These are phyloP conservation scores for Taphrina communis DNA, from an alignment of 1,139 yeast species.

Conservation along the genomic window DNA sequence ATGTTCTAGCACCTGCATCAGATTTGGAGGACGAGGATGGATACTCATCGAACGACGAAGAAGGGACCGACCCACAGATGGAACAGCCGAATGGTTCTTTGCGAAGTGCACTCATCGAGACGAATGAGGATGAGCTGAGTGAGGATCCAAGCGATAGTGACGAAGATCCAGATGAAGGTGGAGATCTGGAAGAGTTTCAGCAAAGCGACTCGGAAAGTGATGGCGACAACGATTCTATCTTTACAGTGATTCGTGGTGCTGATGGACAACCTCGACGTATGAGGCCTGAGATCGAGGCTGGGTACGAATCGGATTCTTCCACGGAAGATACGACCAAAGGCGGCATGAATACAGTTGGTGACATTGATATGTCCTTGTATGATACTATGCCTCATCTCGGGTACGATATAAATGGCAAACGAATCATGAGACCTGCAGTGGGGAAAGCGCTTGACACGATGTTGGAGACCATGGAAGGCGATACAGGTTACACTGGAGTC, in stretches of 20 bases:
- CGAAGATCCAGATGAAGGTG: slow-evolving; percentile 47
- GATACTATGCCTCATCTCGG: slow-evolving; percentile 98
- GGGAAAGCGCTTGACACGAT: slow-evolving; percentile 92
- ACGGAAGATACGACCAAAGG: slow-evolving; percentile 69
- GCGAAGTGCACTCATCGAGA: neutral
- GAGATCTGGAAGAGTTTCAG: slow-evolving; percentile 46
- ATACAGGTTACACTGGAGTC: slow-evolving; percentile 98
- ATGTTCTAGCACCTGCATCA: slow-evolving; percentile 19
- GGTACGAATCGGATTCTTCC: slow-evolving; percentile 90
- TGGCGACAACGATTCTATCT: slow-evolving; percentile 41
- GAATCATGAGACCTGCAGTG: slow-evolving; percentile 98
- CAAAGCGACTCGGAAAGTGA: slow-evolving; percentile 46
- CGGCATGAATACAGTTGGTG: slow-evolving; percentile 77
- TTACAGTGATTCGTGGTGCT: slow-evolving; percentile 56
- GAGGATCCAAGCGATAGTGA: slow-evolving; percentile 44
- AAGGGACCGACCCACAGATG: slow-evolving; percentile 25
- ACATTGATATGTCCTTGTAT: slow-evolving; percentile 88
- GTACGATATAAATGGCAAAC: slow-evolving; percentile 93
- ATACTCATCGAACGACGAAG: slow-evolving; percentile 4
- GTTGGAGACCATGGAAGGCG: slow-evolving; percentile 86
- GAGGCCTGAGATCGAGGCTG: slow-evolving; percentile 89
- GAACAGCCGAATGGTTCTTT: neutral
- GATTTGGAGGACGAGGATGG: slow-evolving; percentile 33
- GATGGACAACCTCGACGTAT: slow-evolving; percentile 80
- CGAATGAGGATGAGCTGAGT: slow-evolving; percentile 46